Base-by-base conservation (phyloP, 148 eudicot genomes). In the Arctostaphylos glauca region DNA sequence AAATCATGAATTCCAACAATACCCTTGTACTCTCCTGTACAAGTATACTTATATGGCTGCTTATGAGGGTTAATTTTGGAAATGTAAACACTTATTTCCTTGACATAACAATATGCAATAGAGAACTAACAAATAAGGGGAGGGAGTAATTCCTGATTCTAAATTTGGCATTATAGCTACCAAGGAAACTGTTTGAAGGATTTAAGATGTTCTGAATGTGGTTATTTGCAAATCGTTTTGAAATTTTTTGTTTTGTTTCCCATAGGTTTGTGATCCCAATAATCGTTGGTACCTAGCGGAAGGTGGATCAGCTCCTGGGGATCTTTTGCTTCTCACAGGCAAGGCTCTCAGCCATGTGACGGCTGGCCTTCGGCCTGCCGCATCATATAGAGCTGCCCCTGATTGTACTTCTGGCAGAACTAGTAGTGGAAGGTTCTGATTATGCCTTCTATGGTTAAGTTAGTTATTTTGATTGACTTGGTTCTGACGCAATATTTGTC, bases 271-370 rank as follows among this genome's bases (percentile, higher is more conserved):
- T 84, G 98, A 94, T 81, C 93, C 98, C 87, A 94, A 92, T 89
- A 93, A 94, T 74, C 94, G 86, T 77, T 94, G 98, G 98, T 94
- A 94, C 90, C 84, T 90, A 87, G 98, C 98, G 87, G 96, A 94
- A 87, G 84, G 78, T 74, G 93, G 90, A 78, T 83, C 89, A 81
- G 81, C 89, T 53, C 90, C 95, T 80, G 91, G 95, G 60, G 95
- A 91, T 79, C 88, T 95, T 77, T 86, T 95, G 86, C 85, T 95
- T 66, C 85, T 95, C 48, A 92, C 94, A 41, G 98, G 97, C 74
- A 95, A 89, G 88, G 95, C 97, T 79, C 97, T 95, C 77, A 93
- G 97, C 84, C 93, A 95, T 89, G 91, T 91, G 77, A 95, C 98
- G 71, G 98, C 97, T 43, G 98, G 98, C 60, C 93, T 91, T 83